A percentile compares a stretch with the other conserved stretches of the same genome.
Evolutionary conservation across 1,139 yeast species (phyloP).

Genomic region (Debaryomyces singareniensis): DNA sequence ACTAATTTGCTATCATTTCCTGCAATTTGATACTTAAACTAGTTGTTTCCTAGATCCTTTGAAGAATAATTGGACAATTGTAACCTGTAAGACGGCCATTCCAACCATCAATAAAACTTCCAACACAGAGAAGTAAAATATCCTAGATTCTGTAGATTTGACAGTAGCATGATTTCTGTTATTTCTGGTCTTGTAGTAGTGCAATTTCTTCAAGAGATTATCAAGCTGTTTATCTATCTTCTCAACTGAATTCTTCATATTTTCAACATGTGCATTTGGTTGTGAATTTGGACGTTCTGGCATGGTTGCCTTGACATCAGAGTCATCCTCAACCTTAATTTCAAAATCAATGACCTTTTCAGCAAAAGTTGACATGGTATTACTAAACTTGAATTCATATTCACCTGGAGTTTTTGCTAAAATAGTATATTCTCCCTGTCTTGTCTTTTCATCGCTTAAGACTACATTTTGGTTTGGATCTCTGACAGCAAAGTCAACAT

Average conservation of each 20-base stretch:
- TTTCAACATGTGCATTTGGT: slow-evolving; percentile 55
- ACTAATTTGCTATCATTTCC: not conserved
- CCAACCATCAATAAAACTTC: slow-evolving; percentile 79
- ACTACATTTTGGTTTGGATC: slow-evolving; percentile 61
- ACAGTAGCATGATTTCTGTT: slow-evolving; percentile 91
- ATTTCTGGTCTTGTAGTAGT: slow-evolving; percentile 88
- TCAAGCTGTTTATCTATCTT: slow-evolving; percentile 65
- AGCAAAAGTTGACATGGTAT: slow-evolving; percentile 80
- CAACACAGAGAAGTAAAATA: slow-evolving; percentile 75
- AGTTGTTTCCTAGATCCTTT: slow-evolving; percentile 77
- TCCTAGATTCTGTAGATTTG: slow-evolving; percentile 78
- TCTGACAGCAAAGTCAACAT: slow-evolving; percentile 69
- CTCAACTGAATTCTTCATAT: slow-evolving; percentile 51
- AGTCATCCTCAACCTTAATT: slow-evolving; percentile 50
- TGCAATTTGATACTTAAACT: slow-evolving; percentile 39
- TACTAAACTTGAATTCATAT: slow-evolving; percentile 86
- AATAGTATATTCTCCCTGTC: slow-evolving; percentile 83
- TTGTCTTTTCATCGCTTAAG: slow-evolving; percentile 55
- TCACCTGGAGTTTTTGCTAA: slow-evolving; percentile 70
- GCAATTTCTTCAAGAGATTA: slow-evolving; percentile 57
- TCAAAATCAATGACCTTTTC: slow-evolving; percentile 90
- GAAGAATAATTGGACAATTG: slow-evolving; percentile 81
- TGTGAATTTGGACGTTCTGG: slow-evolving; percentile 57
- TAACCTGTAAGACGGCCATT: slow-evolving; percentile 80
- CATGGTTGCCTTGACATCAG: slow-evolving; percentile 51